Evolutionary conservation across 2,329 filamentous ascomycete species (phyloP).

Genomic region (Penicillium psychrosexuale): DNA sequence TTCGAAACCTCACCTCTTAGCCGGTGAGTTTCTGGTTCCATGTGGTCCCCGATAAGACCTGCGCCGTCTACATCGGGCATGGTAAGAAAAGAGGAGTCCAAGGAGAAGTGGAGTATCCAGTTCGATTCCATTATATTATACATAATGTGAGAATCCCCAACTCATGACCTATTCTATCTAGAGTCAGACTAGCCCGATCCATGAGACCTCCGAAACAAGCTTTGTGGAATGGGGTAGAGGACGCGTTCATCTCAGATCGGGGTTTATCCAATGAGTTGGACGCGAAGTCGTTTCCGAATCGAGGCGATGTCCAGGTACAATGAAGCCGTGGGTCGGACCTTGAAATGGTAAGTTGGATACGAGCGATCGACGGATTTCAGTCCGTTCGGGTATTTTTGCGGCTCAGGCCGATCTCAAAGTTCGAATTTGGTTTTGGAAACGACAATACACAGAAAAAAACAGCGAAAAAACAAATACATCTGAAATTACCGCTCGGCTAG

Average conservation of each 20-base stretch:
- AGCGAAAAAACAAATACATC: neutral
- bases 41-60: neutral
- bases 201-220: conserved; percentile 16
- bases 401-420: conserved; percentile 22
- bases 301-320: neutral
- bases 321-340: neutral
- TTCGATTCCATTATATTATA: neutral
- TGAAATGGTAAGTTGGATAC: conserved; percentile 12
- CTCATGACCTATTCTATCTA: conserved; percentile 3
- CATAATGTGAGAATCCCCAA: neutral
- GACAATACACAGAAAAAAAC: neutral
- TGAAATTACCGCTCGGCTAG: conserved; percentile 1
- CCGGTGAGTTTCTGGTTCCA: neutral
- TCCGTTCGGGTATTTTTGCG: neutral
- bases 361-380: conserved; percentile 16
- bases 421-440: neutral
- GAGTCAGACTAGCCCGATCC: conserved; percentile 9
- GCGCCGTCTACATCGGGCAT: neutral
- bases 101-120: neutral
- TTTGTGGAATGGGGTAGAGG: conserved; percentile 11
- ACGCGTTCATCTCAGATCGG: neutral
- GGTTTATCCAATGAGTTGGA: neutral
- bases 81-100: neutral
- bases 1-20: neutral
- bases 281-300: neutral